These are phyloP conservation scores for Lipomyces chichibuensis DNA, from an alignment of 805 yeast genomes.

Conservation along the genomic window DNA sequence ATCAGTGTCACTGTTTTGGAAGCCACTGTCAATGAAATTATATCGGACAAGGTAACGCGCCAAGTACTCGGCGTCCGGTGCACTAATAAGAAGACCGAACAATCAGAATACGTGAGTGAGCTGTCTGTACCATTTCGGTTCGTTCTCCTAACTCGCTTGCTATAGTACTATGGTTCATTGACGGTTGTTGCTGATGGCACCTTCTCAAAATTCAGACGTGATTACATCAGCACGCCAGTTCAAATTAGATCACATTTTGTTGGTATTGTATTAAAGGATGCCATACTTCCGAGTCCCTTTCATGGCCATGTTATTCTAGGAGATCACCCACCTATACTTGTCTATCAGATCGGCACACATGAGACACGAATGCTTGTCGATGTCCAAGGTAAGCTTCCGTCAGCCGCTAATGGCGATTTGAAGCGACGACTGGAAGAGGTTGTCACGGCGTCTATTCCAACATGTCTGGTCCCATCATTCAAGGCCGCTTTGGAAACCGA, in stretches of 20 bases:
- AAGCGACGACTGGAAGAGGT: constrained; percentile 59
- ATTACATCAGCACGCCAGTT: constrained; percentile 66
- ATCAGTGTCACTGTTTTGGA: constrained; percentile 73
- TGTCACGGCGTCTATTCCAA: constrained; percentile 74
- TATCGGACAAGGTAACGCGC: constrained; percentile 56
- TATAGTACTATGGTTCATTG: constrained; percentile 59
- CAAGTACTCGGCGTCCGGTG: constrained; percentile 77
- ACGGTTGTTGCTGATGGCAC: constrained; percentile 91
- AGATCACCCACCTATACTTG: constrained; percentile 80
- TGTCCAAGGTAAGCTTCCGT: constrained; percentile 74
- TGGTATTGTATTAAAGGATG: constrained; percentile 75
- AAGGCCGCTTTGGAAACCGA: constrained; percentile 59
- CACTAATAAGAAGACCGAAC: constrained; percentile 41
- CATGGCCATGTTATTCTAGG: constrained; percentile 93
- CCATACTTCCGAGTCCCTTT: constrained; percentile 69
- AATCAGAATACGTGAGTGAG: constrained; percentile 46
- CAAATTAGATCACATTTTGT: constrained; percentile 79
- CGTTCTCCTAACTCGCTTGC: not conserved
- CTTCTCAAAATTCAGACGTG: constrained; percentile 86
- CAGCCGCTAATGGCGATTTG: constrained; percentile 58
- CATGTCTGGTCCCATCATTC: constrained; percentile 66
- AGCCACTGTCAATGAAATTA: constrained; percentile 75
- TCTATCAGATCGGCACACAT: constrained; percentile 80
- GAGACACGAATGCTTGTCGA: constrained; percentile 92
- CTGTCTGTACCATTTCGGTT: not conserved